phyloP scores from a whole-genome alignment of 2,329 filamentous ascomycete species.

The Aspergillus sp. region DNA sequence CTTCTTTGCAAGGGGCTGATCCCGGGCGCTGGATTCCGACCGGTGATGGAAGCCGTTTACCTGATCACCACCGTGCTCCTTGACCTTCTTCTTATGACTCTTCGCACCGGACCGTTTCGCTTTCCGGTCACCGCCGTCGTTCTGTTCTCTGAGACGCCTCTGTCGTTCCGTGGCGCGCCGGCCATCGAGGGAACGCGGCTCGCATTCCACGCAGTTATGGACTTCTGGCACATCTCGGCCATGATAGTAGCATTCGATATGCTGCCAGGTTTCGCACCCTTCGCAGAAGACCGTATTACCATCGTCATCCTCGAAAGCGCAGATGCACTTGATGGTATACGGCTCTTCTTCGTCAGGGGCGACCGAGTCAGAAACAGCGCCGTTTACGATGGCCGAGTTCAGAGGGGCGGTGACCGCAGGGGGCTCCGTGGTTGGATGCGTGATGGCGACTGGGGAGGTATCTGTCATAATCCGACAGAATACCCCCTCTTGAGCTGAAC shows the following conservation, averaged over 20 bases:
- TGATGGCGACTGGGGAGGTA: conserved; percentile 53
- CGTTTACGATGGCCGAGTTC: conserved; percentile 46
- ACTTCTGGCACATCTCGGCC: conserved; percentile 71
- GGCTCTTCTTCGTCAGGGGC: conserved; percentile 49
- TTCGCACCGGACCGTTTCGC: conserved; percentile 74
- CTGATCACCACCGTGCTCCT: conserved; percentile 53
- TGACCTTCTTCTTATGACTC: conserved; percentile 83
- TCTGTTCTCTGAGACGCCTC: conserved; percentile 60
- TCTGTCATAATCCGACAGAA: conserved; percentile 58
- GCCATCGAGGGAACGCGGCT: conserved; percentile 72
- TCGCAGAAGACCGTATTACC: conserved; percentile 98
- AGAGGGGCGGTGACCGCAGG: conserved; percentile 50
- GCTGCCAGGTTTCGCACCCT: conserved; percentile 94
- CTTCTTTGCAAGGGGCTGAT: conserved; percentile 69
- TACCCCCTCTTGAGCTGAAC: conserved; percentile 45
- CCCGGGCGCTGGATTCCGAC: conserved; percentile 56
- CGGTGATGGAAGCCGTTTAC: conserved; percentile 59
- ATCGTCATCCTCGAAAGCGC: conserved; percentile 89
- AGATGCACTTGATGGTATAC: conserved; percentile 98
- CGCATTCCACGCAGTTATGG: conserved; percentile 88
- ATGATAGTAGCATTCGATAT: conserved; percentile 95
- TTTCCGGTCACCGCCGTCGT: conserved; percentile 67
- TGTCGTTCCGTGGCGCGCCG: conserved; percentile 75
- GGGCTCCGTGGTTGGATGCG: conserved; percentile 50
- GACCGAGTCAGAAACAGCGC: conserved; percentile 45